phyloP scores from a whole-genome alignment of 352 stramenopile species.

The Pythium phragmitis region DNA sequence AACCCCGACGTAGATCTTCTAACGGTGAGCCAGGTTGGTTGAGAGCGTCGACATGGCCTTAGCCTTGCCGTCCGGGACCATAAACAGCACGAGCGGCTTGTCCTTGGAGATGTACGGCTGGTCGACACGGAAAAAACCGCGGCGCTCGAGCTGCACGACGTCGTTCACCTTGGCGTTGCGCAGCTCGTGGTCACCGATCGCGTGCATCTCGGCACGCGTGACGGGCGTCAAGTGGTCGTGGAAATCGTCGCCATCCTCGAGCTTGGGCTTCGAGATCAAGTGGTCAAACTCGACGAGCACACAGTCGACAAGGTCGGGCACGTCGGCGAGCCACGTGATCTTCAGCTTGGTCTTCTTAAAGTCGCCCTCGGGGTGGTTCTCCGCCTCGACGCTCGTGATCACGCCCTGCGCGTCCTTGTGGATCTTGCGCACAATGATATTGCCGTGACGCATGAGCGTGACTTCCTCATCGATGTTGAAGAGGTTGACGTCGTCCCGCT shows the following conservation, averaged over 20 bases:
- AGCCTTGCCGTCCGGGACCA: constrained; percentile 98
- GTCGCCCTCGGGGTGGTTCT: constrained; percentile 81
- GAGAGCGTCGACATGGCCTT: constrained; percentile 87
- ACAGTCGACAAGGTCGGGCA: constrained; percentile 85
- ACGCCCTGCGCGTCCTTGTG: constrained; percentile 50
- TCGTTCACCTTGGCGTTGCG: constrained; percentile 93
- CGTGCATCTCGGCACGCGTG: constrained; percentile 92
- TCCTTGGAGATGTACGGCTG: constrained; percentile 72
- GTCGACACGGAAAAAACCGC: constrained; percentile 97
- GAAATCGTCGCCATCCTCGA: constrained; percentile 98
- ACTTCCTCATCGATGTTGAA: constrained; percentile 96
- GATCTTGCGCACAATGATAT: constrained; percentile 84
- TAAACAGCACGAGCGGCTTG: constrained; percentile 96
- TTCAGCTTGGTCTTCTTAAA: constrained; percentile 97
- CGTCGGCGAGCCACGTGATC: constrained; percentile 94
- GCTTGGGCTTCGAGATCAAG: constrained; percentile 97
- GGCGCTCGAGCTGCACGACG: constrained; percentile 98
- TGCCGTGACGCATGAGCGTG: constrained; percentile 97
- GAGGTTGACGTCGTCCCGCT: constrained; percentile 93
- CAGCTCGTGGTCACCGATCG: constrained; percentile 94
- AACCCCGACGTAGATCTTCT: constrained; percentile 17
- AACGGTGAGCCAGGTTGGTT: constrained; percentile 84
- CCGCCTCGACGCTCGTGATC: constrained; percentile 64
- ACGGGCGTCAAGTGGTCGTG: constrained; percentile 96
- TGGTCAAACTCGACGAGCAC: constrained; percentile 98